Conservation (phyloP, 176 grass and related monocot species). For the Oryza meyeriana region DNA sequence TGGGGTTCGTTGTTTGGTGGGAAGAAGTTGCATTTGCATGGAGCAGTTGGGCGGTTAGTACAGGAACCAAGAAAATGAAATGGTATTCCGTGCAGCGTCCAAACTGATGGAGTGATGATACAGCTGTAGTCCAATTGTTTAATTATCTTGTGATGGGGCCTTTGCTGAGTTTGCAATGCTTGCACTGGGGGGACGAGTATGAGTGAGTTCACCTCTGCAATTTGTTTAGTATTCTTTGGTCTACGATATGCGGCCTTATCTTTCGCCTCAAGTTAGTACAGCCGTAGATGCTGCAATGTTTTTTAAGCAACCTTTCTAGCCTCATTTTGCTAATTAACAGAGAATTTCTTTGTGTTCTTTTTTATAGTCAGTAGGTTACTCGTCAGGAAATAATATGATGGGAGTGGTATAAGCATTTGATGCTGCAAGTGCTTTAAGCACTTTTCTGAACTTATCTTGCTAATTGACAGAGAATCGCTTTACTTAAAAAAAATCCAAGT, state of each 20-base stretch:
- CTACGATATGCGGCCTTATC: conserved; percentile 20
- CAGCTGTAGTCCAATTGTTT: conserved; percentile 46
- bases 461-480: background rate
- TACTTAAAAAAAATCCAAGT: background rate
- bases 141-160: background rate
- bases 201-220: background rate
- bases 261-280: conserved; percentile 11
- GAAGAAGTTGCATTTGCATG: conserved; percentile 25
- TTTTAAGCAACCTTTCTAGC: background rate
- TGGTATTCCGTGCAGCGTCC: background rate
- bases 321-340: background rate
- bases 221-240: background rate
- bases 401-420: background rate
- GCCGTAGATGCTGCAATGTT: background rate
- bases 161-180: conserved; percentile 18
- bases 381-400: background rate
- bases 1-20: background rate
- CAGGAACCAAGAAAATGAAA: background rate
- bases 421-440: background rate
- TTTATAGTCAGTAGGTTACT: background rate
- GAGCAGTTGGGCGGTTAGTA: conserved; percentile 31
- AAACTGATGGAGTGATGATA: conserved; percentile 17
- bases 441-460: background rate
- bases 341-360: background rate
- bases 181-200: background rate